Base-by-base conservation (phyloP, 2,329 filamentous ascomycete species). In the Geosmithia morbida region DNA sequence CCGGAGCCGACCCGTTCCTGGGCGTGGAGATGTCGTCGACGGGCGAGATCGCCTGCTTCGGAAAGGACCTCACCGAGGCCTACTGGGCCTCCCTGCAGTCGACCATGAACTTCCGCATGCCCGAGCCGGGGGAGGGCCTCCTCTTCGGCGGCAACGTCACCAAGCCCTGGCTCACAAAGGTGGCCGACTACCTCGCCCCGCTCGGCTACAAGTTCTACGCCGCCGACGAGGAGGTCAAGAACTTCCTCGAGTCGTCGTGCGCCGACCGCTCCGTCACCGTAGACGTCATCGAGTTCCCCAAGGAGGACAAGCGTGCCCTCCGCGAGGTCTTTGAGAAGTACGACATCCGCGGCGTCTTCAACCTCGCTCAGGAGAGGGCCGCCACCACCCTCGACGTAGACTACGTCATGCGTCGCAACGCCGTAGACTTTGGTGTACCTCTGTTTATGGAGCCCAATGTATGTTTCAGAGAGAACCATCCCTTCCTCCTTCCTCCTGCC, bases 401-500 rank as follows among this genome's bases (percentile, higher is more conserved):
- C 71, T 98, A 98, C 59, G 88, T 98, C 49, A 97, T 97, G 90
- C 81, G 92, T 59, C 81, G 92, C 63, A 98, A 98, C 61, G 92
- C 92, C 26, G 92, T 98, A 48, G 92, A 98, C 69, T 98, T 98
- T 65, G 90, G 90, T 56, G 88, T 97, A 30, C 92, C 92, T 45
- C 74, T 98, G 48, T 97, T 98, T 67, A 96, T 96, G 89, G 90
- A 97, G 72, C 87, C 89, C 48, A 90, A 92, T 83, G 88, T 94
- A 72, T 70, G 79, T 65, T 54, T n/a, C n/a, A n/a, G n/a, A n/a
- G n/a, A n/a, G n/a, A n/a, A n/a, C n/a, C n/a, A n/a, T n/a, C n/a
- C n/a, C n/a, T n/a, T n/a, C n/a, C n/a, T n/a, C n/a, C n/a, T 48
- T 47, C 41, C 19, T 41, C 18, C 19, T 13, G n/a, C 17, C 17